Conservation (phyloP, 495 filamentous ascomycete species). For the Geoglossum glabrum region DNA sequence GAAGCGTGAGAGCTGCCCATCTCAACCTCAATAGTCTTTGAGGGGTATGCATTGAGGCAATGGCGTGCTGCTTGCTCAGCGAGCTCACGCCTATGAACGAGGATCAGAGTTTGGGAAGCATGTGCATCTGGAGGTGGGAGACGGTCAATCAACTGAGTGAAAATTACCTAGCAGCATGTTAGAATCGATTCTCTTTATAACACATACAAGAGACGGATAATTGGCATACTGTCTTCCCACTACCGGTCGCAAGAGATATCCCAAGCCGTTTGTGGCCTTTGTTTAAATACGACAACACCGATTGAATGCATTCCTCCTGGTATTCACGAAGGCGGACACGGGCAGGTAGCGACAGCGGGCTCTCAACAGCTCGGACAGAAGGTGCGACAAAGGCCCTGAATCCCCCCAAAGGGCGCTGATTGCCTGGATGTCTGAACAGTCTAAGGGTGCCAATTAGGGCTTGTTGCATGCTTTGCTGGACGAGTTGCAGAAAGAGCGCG, state of each 20-base stretch:
- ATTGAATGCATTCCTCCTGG: constrained; percentile 47
- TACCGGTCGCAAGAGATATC: constrained; percentile 76
- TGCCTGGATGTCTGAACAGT: background rate
- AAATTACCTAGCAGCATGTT: constrained; percentile 47
- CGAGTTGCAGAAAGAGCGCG: background rate
- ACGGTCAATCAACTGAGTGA: constrained; percentile 82
- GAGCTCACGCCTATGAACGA: constrained; percentile 85
- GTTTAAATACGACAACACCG: constrained; percentile 51
- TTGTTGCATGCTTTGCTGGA: background rate
- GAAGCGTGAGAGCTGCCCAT: constrained; percentile 60
- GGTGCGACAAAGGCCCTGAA: background rate
- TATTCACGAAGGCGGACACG: constrained; percentile 20
- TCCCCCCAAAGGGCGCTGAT: background rate
- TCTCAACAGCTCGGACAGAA: background rate
- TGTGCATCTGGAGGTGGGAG: constrained; percentile 33
- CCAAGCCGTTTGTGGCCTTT: constrained; percentile 66
- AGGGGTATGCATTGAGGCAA: constrained; percentile 60
- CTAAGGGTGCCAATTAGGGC: background rate
- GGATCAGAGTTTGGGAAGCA: constrained; percentile 66
- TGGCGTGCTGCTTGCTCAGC: constrained; percentile 84
- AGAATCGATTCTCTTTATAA: background rate
- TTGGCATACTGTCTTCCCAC: constrained; percentile 64
- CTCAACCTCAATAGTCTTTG: constrained; percentile 66
- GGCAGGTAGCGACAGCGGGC: background rate
- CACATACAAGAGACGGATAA: background rate